These are phyloP conservation scores for Talaromyces verruculosus DNA, from an alignment of 2,329 filamentous ascomycete genomes.

Conservation along the genomic window DNA sequence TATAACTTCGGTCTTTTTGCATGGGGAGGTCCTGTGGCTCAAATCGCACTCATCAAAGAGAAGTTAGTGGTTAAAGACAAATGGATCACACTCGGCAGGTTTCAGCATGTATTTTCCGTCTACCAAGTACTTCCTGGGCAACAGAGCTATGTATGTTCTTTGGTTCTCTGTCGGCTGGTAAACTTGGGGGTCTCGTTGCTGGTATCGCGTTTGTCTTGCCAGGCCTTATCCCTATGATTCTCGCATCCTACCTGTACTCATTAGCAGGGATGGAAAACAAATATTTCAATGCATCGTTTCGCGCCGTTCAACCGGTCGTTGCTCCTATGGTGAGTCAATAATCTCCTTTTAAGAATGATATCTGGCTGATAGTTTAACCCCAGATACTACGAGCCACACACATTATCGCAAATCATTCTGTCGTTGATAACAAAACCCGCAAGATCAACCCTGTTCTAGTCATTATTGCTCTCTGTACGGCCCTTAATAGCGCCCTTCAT, in stretches of 20 bases:
- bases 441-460: constrained; percentile 31
- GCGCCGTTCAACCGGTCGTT: constrained; percentile 34
- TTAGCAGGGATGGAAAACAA: constrained; percentile 33
- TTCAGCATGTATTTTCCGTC: constrained; percentile 38
- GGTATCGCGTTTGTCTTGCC: constrained; percentile 34
- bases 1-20: constrained; percentile 40
- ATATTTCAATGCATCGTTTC: constrained; percentile 35
- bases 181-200: constrained; percentile 34
- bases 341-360: constrained; percentile 23
- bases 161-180: constrained; percentile 36
- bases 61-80: constrained; percentile 36
- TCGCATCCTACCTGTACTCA: constrained; percentile 33
- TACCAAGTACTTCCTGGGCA: constrained; percentile 39
- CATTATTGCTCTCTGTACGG: constrained; percentile 20
- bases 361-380: not conserved
- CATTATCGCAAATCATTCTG: constrained; percentile 24
- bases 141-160: constrained; percentile 41
- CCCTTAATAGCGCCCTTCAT: constrained; percentile 22
- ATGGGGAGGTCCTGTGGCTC: constrained; percentile 38
- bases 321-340: constrained; percentile 34
- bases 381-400: constrained; percentile 1
- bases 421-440: constrained; percentile 28
- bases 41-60: constrained; percentile 39
- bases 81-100: constrained; percentile 37
- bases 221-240: constrained; percentile 34